Percentiles rank a stretch among this genome's conserved stretches.
Evolutionary conservation across 768 basidiomycete species (phyloP).

Genomic region (Asterophora lycoperdoides): DNA sequence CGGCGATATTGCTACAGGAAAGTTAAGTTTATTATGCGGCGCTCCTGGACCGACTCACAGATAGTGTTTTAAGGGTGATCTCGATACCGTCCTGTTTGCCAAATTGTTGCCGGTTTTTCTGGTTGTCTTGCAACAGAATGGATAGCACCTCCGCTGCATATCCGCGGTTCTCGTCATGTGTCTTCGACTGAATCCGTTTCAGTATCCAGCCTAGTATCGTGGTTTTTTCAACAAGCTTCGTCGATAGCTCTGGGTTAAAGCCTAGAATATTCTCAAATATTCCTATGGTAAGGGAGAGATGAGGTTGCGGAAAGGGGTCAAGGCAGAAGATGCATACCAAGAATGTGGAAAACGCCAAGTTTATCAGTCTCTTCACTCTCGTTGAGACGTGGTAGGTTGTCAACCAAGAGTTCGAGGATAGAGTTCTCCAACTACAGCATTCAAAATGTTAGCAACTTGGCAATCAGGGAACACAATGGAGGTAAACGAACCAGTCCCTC

Average conservation of each 20-base stretch:
- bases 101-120: slow-evolving; percentile 62
- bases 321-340: slow-evolving; percentile 46
- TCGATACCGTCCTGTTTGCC: slow-evolving; percentile 80
- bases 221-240: slow-evolving; percentile 69
- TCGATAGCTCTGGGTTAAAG: slow-evolving; percentile 74
- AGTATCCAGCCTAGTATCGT: slow-evolving; percentile 76
- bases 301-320: not conserved
- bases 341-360: slow-evolving; percentile 88
- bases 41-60: slow-evolving; percentile 49
- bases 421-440: slow-evolving; percentile 68
- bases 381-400: slow-evolving; percentile 85
- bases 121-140: slow-evolving; percentile 77
- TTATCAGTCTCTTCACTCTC: slow-evolving; percentile 88
- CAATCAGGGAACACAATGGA: not conserved
- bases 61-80: slow-evolving; percentile 64
- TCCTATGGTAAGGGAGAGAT: slow-evolving; percentile 36
- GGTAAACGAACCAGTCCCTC: slow-evolving; percentile 62
- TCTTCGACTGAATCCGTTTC: slow-evolving; percentile 64
- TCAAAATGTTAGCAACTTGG: slow-evolving; percentile 1
- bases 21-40: slow-evolving; percentile 7
- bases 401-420: slow-evolving; percentile 82
- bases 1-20: slow-evolving; percentile 74
- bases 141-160: slow-evolving; percentile 94
- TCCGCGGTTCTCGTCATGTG: slow-evolving; percentile 84
- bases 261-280: slow-evolving; percentile 92